Percentiles rank a stretch among this genome's conserved stretches.
These are phyloP conservation scores for Limnanthes douglasii DNA, from an alignment of 345 rosid species.

Conservation along the genomic window DNA sequence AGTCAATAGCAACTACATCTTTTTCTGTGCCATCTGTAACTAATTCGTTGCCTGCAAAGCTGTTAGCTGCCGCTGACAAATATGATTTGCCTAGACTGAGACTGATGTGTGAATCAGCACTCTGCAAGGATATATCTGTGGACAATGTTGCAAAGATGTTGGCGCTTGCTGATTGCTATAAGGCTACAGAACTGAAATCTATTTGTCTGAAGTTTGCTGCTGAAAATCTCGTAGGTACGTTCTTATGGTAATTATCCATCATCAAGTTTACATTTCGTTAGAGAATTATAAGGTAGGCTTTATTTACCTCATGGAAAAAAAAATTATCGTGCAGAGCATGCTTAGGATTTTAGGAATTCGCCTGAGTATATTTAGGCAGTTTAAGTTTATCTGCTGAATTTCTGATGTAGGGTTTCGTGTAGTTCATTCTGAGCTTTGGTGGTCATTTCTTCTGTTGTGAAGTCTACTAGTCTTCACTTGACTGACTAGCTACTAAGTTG, in stretches of 20 bases:
- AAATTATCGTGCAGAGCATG: too few species aligned
- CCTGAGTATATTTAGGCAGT: too few species aligned
- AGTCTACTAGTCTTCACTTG: too few species aligned
- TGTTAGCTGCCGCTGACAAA: conserved; percentile 79
- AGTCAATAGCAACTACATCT: conserved; percentile 32
- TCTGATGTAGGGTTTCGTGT: too few species aligned
- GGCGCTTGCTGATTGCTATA: conserved; percentile 67
- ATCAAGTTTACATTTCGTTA: too few species aligned
- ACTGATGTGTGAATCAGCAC: conserved; percentile 72
- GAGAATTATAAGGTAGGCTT: too few species aligned
- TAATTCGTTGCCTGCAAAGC: conserved; percentile 53
- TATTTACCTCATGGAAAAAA: too few species aligned
- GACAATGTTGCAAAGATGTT: conserved; percentile 57
- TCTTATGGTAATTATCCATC: conserved; percentile 1
- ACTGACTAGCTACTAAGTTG: too few species aligned
- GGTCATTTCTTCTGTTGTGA: too few species aligned
- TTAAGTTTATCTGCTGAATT: too few species aligned
- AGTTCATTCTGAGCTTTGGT: too few species aligned
- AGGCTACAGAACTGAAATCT: conserved; percentile 65
- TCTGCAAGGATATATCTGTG: conserved; percentile 77
- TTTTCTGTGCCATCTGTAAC: conserved; percentile 30
- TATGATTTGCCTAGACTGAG: conserved; percentile 70
- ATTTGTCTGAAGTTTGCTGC: conserved; percentile 85
- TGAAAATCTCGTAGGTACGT: conserved; percentile 73
- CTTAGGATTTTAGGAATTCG: too few species aligned